phyloP scores from a whole-genome alignment of 1,284 basidiomycete species.

The Moesziomyces antarcticus region DNA sequence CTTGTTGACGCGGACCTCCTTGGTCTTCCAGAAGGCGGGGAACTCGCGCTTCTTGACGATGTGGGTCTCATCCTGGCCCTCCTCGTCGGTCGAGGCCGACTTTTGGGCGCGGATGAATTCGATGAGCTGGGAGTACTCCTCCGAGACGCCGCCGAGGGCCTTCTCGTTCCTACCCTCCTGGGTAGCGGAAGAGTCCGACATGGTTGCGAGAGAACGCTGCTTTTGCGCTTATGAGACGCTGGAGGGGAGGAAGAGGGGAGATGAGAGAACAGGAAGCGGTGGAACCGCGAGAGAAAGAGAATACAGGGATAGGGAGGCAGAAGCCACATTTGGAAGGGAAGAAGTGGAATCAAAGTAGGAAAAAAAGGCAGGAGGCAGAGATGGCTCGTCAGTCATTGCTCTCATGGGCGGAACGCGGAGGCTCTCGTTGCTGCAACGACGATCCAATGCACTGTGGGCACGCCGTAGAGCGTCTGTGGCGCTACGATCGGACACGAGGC shows the following conservation, averaged over 20 bases:
- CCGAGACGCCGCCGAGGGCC: constrained; percentile 40
- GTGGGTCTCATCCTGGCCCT: constrained; percentile 54
- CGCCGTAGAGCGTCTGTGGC: too few relatives aligned
- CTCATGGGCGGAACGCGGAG: not conserved
- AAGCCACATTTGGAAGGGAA: not conserved
- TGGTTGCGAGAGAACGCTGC: constrained; percentile 10
- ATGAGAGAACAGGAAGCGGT: not conserved
- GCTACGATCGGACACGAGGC: too few relatives aligned
- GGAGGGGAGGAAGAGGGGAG: not conserved
- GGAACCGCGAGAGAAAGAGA: not conserved
- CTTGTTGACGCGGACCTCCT: constrained; percentile 67
- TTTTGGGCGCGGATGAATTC: constrained; percentile 66
- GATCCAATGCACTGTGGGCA: too few relatives aligned
- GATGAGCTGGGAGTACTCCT: constrained; percentile 65
- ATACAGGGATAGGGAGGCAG: not conserved
- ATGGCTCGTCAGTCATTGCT: not conserved
- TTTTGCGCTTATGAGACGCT: constrained; percentile 8
- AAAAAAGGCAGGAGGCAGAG: not conserved
- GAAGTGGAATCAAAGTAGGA: not conserved
- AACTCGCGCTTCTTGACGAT: constrained; percentile 65
- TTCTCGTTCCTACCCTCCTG: constrained; percentile 54
- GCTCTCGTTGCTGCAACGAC: not conserved
- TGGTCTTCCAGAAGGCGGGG: constrained; percentile 63
- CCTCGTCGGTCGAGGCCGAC: constrained; percentile 46
- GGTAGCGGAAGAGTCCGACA: constrained; percentile 56